Percentiles rank a stretch among this genome's conserved stretches.
These are phyloP conservation scores for Coelastrella sp. DNA, from an alignment of 139 green algal genomes.

Conservation along the genomic window DNA sequence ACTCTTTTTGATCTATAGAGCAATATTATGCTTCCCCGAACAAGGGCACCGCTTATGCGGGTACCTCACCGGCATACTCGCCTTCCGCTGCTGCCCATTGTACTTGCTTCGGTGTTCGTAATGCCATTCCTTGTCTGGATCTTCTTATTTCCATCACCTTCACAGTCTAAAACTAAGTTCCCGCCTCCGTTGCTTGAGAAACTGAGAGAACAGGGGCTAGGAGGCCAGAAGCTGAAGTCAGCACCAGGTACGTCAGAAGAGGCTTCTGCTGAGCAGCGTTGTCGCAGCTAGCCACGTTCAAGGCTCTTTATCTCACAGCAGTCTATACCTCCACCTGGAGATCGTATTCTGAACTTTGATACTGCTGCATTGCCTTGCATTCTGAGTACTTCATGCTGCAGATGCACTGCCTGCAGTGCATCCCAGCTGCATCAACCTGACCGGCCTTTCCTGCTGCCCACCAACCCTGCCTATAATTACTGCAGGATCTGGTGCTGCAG, in stretches of 20 bases:
- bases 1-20: neutral
- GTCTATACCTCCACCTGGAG: too few species aligned
- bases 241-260: neutral
- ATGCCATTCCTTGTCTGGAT: neutral
- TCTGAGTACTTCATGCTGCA: too few species aligned
- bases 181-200: neutral
- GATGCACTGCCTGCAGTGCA: too few species aligned
- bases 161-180: neutral
- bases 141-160: neutral
- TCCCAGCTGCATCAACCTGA: neutral
- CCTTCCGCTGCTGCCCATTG: neutral
- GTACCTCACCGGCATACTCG: neutral
- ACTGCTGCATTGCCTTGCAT: too few species aligned
- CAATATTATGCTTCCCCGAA: neutral
- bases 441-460: neutral
- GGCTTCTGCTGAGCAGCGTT: too few species aligned
- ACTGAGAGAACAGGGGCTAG: neutral
- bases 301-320: too few species aligned
- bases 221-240: neutral
- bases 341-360: too few species aligned
- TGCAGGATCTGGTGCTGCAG: neutral
- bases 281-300: too few species aligned
- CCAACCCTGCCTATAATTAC: neutral
- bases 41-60: neutral
- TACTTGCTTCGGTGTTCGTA: neutral